These are phyloP conservation scores for Nannochloris sp. DNA, from an alignment of 139 green algal genomes.

Conservation along the genomic window DNA sequence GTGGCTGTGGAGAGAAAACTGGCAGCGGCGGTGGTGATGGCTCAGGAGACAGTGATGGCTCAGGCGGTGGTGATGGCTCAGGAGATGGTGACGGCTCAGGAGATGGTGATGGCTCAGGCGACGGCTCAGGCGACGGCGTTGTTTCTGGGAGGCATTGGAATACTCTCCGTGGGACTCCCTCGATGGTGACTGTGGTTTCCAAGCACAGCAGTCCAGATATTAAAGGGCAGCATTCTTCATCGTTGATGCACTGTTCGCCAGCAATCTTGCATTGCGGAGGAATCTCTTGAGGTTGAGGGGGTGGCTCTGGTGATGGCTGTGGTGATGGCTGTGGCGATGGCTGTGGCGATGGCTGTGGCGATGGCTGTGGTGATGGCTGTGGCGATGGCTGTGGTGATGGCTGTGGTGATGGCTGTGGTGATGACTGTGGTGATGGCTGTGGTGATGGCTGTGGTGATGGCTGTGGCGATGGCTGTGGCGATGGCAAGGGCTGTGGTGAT, in stretches of 20 bases:
- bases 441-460: not conserved
- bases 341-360: not conserved
- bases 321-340: not conserved
- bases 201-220: not conserved
- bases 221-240: slow-evolving; percentile 1
- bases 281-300: not conserved
- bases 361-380: not conserved
- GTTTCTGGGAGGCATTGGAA: not conserved
- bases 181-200: not conserved
- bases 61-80: not conserved
- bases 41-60: not conserved
- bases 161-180: not conserved
- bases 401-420: not conserved
- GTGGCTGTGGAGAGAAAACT: not conserved
- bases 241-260: not conserved
- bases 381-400: not conserved
- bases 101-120: not conserved
- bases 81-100: not conserved
- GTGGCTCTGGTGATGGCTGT: not conserved
- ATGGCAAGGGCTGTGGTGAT: not conserved
- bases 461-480: not conserved
- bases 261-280: not conserved
- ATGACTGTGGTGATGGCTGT: not conserved
- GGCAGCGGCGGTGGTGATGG: not conserved
- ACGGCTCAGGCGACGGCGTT: not conserved